Conservation (phyloP, 805 yeast species). For the Hanseniaspora mollemarum region DNA sequence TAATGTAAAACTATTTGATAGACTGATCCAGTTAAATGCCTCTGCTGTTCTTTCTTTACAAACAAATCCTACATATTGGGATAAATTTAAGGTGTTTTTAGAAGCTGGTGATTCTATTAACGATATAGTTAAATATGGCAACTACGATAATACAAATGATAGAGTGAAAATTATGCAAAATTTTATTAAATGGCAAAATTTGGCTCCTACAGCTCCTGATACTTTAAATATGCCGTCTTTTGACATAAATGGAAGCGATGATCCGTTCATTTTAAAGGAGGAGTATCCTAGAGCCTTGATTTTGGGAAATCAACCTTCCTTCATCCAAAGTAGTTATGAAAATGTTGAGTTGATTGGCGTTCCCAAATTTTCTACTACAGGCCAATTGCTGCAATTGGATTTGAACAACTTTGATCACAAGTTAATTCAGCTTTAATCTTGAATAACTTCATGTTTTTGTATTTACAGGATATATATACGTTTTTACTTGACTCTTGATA, state of each 20-base stretch:
- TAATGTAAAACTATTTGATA: constrained; percentile 60
- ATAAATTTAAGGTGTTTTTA: constrained; percentile 50
- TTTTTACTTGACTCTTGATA: not conserved
- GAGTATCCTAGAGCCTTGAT: constrained; percentile 80
- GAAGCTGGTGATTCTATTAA: constrained; percentile 76
- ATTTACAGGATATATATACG: not conserved
- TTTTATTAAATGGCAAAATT: constrained; percentile 70
- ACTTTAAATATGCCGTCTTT: constrained; percentile 86
- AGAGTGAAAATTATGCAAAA: constrained; percentile 50
- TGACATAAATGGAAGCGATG: constrained; percentile 36
- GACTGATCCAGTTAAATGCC: constrained; percentile 32
- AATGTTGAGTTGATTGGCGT: constrained; percentile 49
- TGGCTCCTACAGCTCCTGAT: constrained; percentile 92
- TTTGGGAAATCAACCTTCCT: constrained; percentile 70
- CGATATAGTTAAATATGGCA: constrained; percentile 58
- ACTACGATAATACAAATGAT: constrained; percentile 24
- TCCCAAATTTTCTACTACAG: constrained; percentile 44
- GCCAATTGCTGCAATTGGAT: not conserved
- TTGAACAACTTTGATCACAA: not conserved
- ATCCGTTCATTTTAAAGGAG: constrained; percentile 63
- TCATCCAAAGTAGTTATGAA: constrained; percentile 34
- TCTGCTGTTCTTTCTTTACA: constrained; percentile 33
- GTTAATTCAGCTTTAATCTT: not conserved
- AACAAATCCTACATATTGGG: constrained; percentile 69
- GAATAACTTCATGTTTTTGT: too few relatives aligned